Conservation (phyloP, 2,329 filamentous ascomycete species). For the Blastomyces silverae region DNA sequence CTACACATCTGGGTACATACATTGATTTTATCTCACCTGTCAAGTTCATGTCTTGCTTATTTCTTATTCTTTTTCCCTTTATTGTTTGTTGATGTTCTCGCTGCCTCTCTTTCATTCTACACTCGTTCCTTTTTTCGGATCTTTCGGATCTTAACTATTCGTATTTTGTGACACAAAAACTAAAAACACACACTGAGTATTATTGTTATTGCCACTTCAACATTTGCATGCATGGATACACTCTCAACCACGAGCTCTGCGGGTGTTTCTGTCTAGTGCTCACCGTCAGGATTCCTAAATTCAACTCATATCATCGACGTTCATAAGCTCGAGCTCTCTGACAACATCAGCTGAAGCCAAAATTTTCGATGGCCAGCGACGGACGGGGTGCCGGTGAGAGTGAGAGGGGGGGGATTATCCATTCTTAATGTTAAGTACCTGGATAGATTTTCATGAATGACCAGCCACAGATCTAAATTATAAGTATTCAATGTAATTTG, state of each 20-base stretch:
- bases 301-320: background rate
- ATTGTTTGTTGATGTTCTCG: background rate
- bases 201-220: background rate
- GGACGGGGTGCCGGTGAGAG: background rate
- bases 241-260: too few species aligned
- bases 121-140: background rate
- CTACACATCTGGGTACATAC: background rate
- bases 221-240: background rate
- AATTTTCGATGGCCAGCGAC: background rate
- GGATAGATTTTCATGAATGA: too few species aligned
- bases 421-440: too few species aligned
- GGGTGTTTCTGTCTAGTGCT: background rate
- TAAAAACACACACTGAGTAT: background rate
- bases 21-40: too few species aligned
- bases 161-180: background rate
- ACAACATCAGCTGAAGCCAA: background rate
- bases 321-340: background rate
- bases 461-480: too few species aligned
- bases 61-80: background rate
- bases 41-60: background rate
- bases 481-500: too few species aligned
- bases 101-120: too few species aligned
- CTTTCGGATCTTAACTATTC: slow-evolving; percentile 7
- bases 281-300: background rate
- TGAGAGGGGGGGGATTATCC: background rate